These are phyloP conservation scores for Gymnopilus dilepis DNA, from an alignment of 768 basidiomycete genomes.

Conservation along the genomic window DNA sequence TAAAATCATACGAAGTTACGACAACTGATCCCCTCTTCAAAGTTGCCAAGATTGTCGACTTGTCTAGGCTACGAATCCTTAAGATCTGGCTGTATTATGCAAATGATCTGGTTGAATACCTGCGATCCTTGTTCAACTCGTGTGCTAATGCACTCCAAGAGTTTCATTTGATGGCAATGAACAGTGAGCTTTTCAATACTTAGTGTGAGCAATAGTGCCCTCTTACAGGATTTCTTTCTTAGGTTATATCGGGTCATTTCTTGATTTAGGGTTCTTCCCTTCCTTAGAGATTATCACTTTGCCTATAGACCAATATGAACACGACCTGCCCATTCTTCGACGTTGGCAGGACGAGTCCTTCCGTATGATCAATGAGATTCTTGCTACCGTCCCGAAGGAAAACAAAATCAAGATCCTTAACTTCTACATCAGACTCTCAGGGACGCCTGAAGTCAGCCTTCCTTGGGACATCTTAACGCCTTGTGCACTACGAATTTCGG, in stretches of 20 bases:
- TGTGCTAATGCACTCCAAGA: not conserved
- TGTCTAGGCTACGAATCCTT: not conserved
- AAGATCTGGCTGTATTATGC: not conserved
- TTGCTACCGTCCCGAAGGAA: not conserved
- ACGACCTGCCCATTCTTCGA: no score
- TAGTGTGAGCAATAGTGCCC: no score
- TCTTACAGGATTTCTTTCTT: no score
- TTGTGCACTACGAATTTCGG: not conserved
- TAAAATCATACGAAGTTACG: not conserved
- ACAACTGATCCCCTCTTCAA: not conserved
- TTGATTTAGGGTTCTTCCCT: not conserved
- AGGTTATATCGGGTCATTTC: not conserved
- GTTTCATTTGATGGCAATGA: not conserved
- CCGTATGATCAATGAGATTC: not conserved
- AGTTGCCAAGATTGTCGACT: not conserved
- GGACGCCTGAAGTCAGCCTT: not conserved
- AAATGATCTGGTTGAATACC: no score
- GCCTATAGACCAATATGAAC: not conserved
- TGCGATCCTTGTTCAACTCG: not conserved
- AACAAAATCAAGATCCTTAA: not conserved
- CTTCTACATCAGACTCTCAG: not conserved
- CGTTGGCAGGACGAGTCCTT: no score
- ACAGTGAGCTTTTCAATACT: not conserved
- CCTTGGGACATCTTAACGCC: not conserved
- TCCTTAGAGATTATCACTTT: not conserved